A percentile compares a stretch with the other conserved stretches of the same genome.
These are phyloP conservation scores for Brettanomyces naardenensis DNA, from an alignment of 805 yeast genomes.

Conservation along the genomic window DNA sequence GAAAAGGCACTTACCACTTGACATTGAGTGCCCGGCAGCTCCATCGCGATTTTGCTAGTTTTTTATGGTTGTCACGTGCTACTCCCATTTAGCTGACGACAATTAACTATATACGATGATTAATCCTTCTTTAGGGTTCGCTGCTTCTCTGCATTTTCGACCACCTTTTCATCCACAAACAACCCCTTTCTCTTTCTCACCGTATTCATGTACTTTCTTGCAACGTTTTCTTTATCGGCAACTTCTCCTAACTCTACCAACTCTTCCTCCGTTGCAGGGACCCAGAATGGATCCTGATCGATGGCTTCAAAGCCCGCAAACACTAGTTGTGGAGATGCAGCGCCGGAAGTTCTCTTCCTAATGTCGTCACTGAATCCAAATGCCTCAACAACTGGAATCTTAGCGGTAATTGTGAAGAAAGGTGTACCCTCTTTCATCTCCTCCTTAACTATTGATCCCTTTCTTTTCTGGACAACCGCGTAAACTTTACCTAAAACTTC, in stretches of 20 bases:
- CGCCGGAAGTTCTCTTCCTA: constrained; percentile 88
- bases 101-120: background rate
- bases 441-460: constrained; percentile 79
- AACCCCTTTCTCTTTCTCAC: constrained; percentile 85
- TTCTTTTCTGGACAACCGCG: constrained; percentile 83
- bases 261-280: constrained; percentile 95
- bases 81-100: background rate
- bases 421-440: constrained; percentile 99
- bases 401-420: constrained; percentile 78
- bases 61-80: background rate
- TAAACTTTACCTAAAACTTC: constrained; percentile 95
- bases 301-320: constrained; percentile 82
- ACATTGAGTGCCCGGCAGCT: no score
- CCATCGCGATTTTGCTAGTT: no score
- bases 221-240: constrained; percentile 78
- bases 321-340: constrained; percentile 92
- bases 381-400: constrained; percentile 89
- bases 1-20: no score
- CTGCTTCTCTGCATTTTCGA: constrained; percentile 90
- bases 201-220: constrained; percentile 75
- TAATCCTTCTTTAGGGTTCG: constrained; percentile 73
- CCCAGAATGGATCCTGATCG: constrained; percentile 97
- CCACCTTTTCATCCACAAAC: constrained; percentile 82
- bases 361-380: constrained; percentile 96
- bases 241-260: constrained; percentile 92